Conservation (phyloP, 1,284 basidiomycete genomes). For the Mycosarcoma maydis region DNA sequence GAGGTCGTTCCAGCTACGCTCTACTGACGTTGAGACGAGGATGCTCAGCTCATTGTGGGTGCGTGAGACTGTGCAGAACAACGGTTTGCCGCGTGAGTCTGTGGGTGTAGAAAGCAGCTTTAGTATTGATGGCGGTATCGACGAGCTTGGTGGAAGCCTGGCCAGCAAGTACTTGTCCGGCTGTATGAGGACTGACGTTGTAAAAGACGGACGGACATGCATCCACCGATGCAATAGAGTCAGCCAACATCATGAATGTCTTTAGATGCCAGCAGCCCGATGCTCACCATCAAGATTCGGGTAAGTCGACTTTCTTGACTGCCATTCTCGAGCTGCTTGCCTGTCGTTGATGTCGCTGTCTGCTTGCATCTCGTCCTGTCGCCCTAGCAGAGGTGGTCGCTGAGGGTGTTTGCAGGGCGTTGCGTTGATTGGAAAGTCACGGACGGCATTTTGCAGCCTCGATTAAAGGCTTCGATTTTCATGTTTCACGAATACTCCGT, state of each 20-base stretch:
- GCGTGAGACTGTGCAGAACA: slow-evolving; percentile 38
- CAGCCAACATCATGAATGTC: background rate
- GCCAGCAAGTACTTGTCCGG: slow-evolving; percentile 33
- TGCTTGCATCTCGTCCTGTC: background rate
- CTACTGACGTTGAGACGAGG: slow-evolving; percentile 21
- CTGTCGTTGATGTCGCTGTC: slow-evolving; percentile 23
- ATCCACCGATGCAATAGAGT: background rate
- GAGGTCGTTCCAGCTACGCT: slow-evolving; percentile 1
- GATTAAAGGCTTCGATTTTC: slow-evolving; percentile 8
- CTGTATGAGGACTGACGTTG: slow-evolving; percentile 25
- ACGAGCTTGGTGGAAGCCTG: slow-evolving; percentile 9
- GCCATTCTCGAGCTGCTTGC: slow-evolving; percentile 20
- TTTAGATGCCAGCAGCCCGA: background rate
- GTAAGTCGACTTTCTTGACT: slow-evolving; percentile 27
- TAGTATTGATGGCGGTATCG: slow-evolving; percentile 9
- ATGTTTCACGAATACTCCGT: background rate
- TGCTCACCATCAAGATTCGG: slow-evolving; percentile 34
- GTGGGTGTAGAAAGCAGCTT: slow-evolving; percentile 10
- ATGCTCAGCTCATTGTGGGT: slow-evolving; percentile 41
- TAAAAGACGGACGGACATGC: no score
- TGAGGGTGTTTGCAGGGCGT: no score
- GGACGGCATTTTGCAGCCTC: background rate
- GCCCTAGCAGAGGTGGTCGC: background rate
- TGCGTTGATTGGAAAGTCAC: background rate
- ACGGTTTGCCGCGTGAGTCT: background rate